Evolutionary conservation across 2,329 filamentous ascomycete genomes (phyloP), one percentile per base, ranked within the genome.

Genomic region (Colletotrichum siamense): DNA sequence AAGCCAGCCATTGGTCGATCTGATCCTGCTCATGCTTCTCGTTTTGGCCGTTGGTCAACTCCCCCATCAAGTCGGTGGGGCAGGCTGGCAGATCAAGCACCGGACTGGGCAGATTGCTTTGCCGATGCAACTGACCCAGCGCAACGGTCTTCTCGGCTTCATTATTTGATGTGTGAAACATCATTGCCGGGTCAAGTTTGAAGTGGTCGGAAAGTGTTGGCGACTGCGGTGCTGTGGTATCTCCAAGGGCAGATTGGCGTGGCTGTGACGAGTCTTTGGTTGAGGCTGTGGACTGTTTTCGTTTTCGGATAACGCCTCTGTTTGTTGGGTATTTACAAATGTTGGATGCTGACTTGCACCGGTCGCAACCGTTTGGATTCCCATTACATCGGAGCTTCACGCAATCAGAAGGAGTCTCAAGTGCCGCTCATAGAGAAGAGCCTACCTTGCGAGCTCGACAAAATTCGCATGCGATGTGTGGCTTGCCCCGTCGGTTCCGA

Each of bases 1-100:
- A 69, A 34, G 55, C 55, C n/a, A 69, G 57, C 71, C 55, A 73
- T 15, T 73, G 71, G 9, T 73, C 71, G 10, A 73, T 69, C n/a
- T 69, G 71, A 39, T 73, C 57, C 36, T 68, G 36, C 7, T 73
- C 71, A 16, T 69, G 64, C 26, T 62, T 62, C 6, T 67, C 36
- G 12, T 13, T 26, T 3, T 63, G 64, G 12, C 18, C 18, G 9
- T 12, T 39, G 7, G 22, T 2, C 36, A 30, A 8, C 12, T 63
- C 57, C 8, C 36, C 16, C 18, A 28, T 24, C 13, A 44, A 18
- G 7, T 44, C 61, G 6, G 39, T 39, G 9, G 22, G 59, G 30
- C 39, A 57, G 10, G n/a, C 16, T n/a, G 39, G 24, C 2, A 71
- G 18, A 32, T 63, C 36, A 22, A 69, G 16, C 6, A 4, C 32